Base-by-base conservation (phyloP, 768 basidiomycete genomes). In the Lentinus tigrinus region DNA sequence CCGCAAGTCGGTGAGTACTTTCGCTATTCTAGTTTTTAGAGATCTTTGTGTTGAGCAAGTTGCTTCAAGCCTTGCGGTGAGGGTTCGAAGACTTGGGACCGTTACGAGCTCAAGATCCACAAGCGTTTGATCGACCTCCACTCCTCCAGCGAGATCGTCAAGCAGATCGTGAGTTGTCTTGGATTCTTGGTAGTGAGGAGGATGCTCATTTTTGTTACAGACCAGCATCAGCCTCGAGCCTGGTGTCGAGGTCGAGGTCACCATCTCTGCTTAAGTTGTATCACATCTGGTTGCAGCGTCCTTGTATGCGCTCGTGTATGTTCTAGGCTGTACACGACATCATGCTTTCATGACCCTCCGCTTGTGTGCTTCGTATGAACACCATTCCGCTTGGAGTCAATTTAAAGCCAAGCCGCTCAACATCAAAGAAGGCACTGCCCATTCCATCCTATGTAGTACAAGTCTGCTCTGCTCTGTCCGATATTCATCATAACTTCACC, bases 71-170 rank as follows among this genome's bases (percentile, higher is more conserved):
- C 97, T 77, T 98, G 97, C 72, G 97, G 97, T 93, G 97, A 98
- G 79, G 97, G 97, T 82, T 98, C 97, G 68, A 99, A 99, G 88
- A 99, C 97, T 73, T 99, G 97, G 97, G 97, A 99, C 79, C 88
- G 93, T 69, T 98, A 95, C 79, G 96, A 99, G 79, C 88, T 99
- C 79, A 95, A 95, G 82, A 83, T 99, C 62, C 96, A 99, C 89
- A 99, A 99, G 82, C 92, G 97, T 70, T 84, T 99, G 74, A 98
- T 99, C 71, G 97, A 99, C 82, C 81, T 99, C 67, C 93, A 96
- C 83, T 95, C 97, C 51, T 96, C 95, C 62, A 92, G 92, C 74
- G 97, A 98, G 79, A 91, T 98, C 66, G 97, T 99, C 80, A 99
- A 98, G 85, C 96, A 98, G 79, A 99, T 99, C 71, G 96, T 98